Evolutionary conservation across 2,329 filamentous ascomycete genomes (phyloP).

Genomic region (Fusarium incarnatum): DNA sequence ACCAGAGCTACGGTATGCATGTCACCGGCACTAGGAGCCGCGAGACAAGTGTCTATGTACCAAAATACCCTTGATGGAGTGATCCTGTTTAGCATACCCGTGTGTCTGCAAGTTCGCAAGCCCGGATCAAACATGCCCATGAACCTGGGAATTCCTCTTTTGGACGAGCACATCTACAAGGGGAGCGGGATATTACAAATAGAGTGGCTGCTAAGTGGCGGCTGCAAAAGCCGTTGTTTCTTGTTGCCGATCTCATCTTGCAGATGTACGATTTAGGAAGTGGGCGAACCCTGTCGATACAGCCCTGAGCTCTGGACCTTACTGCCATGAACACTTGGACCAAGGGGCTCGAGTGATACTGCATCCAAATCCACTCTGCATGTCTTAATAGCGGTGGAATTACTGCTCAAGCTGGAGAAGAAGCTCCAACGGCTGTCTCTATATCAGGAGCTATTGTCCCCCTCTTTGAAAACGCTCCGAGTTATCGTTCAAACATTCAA

Average conservation of each 20-base stretch:
- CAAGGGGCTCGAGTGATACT: conserved; percentile 13
- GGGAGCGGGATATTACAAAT: neutral
- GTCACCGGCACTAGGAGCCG: neutral
- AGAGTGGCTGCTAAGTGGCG: conserved; percentile 4
- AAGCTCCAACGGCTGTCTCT: neutral
- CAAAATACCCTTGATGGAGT: neutral
- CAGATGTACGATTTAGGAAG: conserved; percentile 8
- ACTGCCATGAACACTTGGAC: conserved; percentile 1
- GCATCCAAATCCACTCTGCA: neutral
- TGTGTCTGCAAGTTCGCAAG: conserved; percentile 20
- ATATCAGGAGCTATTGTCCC: conserved; percentile 23
- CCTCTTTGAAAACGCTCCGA: neutral
- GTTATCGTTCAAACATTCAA: neutral
- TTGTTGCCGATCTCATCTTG: conserved; percentile 1
- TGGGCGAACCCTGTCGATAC: neutral
- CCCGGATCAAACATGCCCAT: neutral
- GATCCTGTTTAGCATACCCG: conserved; percentile 1
- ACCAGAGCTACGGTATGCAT: neutral
- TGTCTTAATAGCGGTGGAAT: neutral
- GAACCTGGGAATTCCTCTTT: neutral
- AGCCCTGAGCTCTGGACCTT: conserved; percentile 7
- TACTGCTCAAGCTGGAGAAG: neutral
- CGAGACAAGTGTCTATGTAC: neutral
- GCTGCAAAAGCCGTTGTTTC: neutral
- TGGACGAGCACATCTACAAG: neutral